Conservation (phyloP, 345 rosid genomes). For the Aethionema arabicum region DNA sequence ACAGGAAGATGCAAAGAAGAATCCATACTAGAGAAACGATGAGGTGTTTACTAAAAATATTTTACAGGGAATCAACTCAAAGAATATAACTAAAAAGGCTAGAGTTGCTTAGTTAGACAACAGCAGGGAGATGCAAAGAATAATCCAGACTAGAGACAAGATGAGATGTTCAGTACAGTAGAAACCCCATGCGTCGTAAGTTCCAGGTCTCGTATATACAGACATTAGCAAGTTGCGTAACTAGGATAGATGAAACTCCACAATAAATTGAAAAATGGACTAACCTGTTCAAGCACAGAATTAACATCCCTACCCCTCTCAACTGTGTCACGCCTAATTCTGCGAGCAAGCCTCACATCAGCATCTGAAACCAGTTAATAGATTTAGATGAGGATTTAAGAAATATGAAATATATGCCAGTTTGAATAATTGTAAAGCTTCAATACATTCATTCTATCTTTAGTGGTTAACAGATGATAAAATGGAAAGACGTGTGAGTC, state of each 20-base stretch:
- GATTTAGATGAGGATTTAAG: slow-evolving; percentile 17
- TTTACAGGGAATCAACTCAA: no score
- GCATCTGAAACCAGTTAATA: slow-evolving; percentile 66
- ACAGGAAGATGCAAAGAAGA: no score
- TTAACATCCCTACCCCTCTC: slow-evolving; percentile 86
- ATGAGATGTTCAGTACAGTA: neutral
- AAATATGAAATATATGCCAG: slow-evolving; percentile 11
- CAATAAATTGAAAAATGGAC: slow-evolving; percentile 6
- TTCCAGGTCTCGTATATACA: neutral
- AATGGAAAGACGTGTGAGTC: neutral
- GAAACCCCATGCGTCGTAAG: neutral
- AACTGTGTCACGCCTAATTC: slow-evolving; percentile 90
- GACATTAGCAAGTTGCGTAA: neutral
- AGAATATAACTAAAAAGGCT: no score
- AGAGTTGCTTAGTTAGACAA: neutral
- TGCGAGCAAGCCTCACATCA: slow-evolving; percentile 99
- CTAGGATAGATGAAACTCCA: slow-evolving; percentile 10
- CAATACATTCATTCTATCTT: neutral
- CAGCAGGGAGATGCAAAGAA: slow-evolving; percentile 4
- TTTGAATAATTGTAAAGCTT: neutral
- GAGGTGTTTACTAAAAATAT: no score
- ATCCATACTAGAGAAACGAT: no score
- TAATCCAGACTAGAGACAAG: neutral
- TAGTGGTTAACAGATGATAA: neutral
- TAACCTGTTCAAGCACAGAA: slow-evolving; percentile 96